Base-by-base conservation (phyloP, 345 rosid species). In the Citrus reticulata region DNA sequence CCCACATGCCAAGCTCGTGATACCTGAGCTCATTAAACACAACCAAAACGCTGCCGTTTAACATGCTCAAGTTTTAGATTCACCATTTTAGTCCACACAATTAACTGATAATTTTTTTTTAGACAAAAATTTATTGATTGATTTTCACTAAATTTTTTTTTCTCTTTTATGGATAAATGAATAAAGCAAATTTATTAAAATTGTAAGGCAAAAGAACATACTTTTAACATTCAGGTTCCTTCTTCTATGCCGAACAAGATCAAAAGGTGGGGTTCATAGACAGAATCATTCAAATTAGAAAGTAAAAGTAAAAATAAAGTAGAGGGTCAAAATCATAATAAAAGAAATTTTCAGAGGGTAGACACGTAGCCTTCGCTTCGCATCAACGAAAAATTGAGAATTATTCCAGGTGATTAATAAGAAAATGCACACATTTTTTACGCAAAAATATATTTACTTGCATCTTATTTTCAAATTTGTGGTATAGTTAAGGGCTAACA, bases 241-340 rank as follows among this genome's bases (percentile, higher is more conserved):
- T 30, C 59, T n/a, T 46, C 51, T 13, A 13, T 4, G 3, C 61
- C 39, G 27, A 58, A 63, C 68, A 40, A 59, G 6, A 20, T 20
- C 25, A 3, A 66, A 29, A 27, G 29, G 11, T 19, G 9, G 51
- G 13, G 29, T 68, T 61, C 19, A 20, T 29, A 3, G 70, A 78
- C 40, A 35, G 70, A 62, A 71, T 58, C 19, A 67, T 5, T 34
- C 35, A 67, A 57, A 34, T 0, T 68, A 59, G 7, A 74, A 77
- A 61, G 37, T 1, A 54, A 68, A 77, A 40, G 27, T 4, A 19
- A 25, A 32, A 24, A 58, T 1, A 42, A 25, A 68, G 39, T 24
- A 9, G 24, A 11, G 65, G 10, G 34, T 35, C 55, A 40, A 66
- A 69, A 55, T 57, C 81, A 73, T 58, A 66, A 78, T 51, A 65